Conservation (phyloP, 2,329 filamentous ascomycete species). For the Exophiala calicioides region DNA sequence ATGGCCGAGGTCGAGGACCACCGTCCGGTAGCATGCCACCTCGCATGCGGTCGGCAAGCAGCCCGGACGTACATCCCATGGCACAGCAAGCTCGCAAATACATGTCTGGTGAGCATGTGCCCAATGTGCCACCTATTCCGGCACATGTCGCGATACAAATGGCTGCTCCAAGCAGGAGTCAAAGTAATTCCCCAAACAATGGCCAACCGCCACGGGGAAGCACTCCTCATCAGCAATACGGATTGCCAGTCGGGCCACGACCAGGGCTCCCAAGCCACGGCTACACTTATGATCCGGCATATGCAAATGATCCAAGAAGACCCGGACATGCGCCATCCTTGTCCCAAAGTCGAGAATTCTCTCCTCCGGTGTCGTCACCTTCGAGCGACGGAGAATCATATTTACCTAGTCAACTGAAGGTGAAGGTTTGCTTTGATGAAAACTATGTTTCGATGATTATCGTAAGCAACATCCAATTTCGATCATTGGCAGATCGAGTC, state of each 20-base stretch:
- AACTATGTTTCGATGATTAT: slow-evolving; percentile 96
- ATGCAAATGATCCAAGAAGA: slow-evolving; percentile 23
- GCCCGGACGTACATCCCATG: slow-evolving; percentile 82
- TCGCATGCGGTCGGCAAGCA: slow-evolving; percentile 88
- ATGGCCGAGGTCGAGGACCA: slow-evolving; percentile 44
- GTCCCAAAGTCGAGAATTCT: slow-evolving; percentile 38
- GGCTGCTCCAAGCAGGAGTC: slow-evolving; percentile 70
- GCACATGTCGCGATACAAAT: slow-evolving; percentile 64
- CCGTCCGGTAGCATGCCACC: slow-evolving; percentile 35
- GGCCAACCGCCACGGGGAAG: slow-evolving; percentile 67
- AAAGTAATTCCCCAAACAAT: slow-evolving; percentile 74
- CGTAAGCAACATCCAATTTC: slow-evolving; percentile 90
- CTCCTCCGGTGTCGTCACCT: slow-evolving; percentile 30
- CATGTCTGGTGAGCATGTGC: slow-evolving; percentile 57
- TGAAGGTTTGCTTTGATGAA: slow-evolving; percentile 89
- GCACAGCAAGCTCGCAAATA: slow-evolving; percentile 52
- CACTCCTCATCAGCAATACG: slow-evolving; percentile 65
- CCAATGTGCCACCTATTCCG: slow-evolving; percentile 75
- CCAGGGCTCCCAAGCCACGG: slow-evolving; percentile 26
- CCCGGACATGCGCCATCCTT: slow-evolving; percentile 25
- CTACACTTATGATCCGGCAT: slow-evolving; percentile 30
- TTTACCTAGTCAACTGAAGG: slow-evolving; percentile 79
- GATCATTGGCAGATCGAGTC: slow-evolving; percentile 90
- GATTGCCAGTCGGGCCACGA: slow-evolving; percentile 42
- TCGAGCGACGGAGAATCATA: slow-evolving; percentile 41